Base-by-base conservation (phyloP, 768 basidiomycete species). In the Pleurotus tuber-regium region DNA sequence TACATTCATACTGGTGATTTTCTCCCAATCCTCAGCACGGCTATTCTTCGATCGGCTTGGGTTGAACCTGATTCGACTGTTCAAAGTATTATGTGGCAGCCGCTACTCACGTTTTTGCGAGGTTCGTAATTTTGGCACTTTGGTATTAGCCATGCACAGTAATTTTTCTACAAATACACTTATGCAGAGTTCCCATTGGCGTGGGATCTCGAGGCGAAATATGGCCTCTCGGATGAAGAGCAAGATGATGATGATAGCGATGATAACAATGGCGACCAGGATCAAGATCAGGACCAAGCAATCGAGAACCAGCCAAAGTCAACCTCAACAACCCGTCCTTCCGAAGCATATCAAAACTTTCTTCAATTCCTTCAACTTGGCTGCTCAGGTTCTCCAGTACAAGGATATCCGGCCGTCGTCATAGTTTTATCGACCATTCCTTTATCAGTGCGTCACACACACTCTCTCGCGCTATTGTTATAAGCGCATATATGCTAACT, bases 381-480 rank as follows among this genome's bases (percentile, higher is more conserved):
- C 9, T 97, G 93, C 64, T 79, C 82, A n/a, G 87, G 88, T 1
- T 81, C 86, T 4, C 87, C 92, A 0, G 63, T 82, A 1, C 78
- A 87, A 56, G 89, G 88, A 2, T 98, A 97, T 64, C 92, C 92
- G 0, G 76, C 85, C 1, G 75, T 96, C 23, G 70, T 97, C 14
- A 74, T 97, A 21, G 75, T 94, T 21, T 63, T 98, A 11, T 89
- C 92, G 1, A 93, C 91, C 0, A 79, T 98, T 10, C 89, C 92
- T 0, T 64, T 75, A 10, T 71, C 75, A 35, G 88, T 91, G 66
- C 16, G 19, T 14, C n/a, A 5, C 14, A 21, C 14, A 16, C 19
- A n/a, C 10, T 10, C 19, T 8, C 12, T 19, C 19, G 6, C n/a
- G n/a, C n/a, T n/a, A n/a, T n/a, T n/a, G n/a, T n/a, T n/a, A n/a